Evolutionary conservation across 805 yeast genomes (phyloP).

Genomic region (Gaillardinia entomophila): DNA sequence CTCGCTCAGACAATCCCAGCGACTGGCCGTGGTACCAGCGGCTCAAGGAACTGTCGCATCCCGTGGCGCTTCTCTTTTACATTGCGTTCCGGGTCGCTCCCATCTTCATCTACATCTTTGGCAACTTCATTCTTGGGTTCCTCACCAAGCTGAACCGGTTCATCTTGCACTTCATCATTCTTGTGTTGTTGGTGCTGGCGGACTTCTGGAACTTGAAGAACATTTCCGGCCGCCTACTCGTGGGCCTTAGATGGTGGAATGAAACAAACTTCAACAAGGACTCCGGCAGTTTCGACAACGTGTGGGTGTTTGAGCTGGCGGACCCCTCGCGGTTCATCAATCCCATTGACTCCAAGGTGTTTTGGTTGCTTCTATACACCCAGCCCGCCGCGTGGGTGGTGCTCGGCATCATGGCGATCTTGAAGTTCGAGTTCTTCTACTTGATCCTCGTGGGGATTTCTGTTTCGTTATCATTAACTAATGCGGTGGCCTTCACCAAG

Average conservation of each 20-base stretch:
- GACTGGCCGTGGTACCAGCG: slow-evolving; percentile 23
- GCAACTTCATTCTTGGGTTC: slow-evolving; percentile 54
- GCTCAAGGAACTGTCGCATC: slow-evolving; percentile 71
- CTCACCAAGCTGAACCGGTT: slow-evolving; percentile 33
- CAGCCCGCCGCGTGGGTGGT: slow-evolving; percentile 74
- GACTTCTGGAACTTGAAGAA: slow-evolving; percentile 95
- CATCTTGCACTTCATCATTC: slow-evolving; percentile 71
- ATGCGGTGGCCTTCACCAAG: slow-evolving; percentile 83
- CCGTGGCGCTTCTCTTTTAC: slow-evolving; percentile 66
- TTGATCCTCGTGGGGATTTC: slow-evolving; percentile 63
- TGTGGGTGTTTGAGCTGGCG: slow-evolving; percentile 87
- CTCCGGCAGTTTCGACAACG: slow-evolving; percentile 55
- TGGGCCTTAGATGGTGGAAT: slow-evolving; percentile 97
- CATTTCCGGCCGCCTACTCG: slow-evolving; percentile 82
- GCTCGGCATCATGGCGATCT: slow-evolving; percentile 69
- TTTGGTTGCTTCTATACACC: slow-evolving; percentile 75
- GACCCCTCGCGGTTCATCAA: slow-evolving; percentile 69
- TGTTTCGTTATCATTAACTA: slow-evolving; percentile 66
- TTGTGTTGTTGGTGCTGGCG: slow-evolving; percentile 71
- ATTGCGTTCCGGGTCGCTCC: slow-evolving; percentile 61
- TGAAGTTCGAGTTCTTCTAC: slow-evolving; percentile 70
- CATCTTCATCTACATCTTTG: slow-evolving; percentile 61
- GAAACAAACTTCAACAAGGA: slow-evolving; percentile 40
- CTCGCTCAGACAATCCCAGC: slow-evolving; percentile 3
- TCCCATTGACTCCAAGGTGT: slow-evolving; percentile 85